Percentiles rank a stretch among this genome's conserved stretches.
Conservation (phyloP, 2,329 filamentous ascomycete genomes). For the Exophiala dermatitidis region DNA sequence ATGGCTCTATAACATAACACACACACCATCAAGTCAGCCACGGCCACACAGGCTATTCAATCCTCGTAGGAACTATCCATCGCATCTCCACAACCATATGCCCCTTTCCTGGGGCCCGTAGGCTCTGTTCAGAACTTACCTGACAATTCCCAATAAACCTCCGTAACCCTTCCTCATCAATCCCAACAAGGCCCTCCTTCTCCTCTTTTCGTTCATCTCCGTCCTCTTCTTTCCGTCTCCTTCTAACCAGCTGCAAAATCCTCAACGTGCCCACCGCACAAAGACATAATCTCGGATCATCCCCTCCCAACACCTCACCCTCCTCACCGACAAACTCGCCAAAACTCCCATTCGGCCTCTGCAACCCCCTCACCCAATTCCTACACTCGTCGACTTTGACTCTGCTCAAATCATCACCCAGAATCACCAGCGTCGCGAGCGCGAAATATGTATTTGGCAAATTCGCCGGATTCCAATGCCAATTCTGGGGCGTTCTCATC, state of each 20-base stretch:
- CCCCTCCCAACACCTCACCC: slow-evolving; percentile 46
- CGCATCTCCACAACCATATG: too few relatives aligned
- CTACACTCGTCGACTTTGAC: slow-evolving; percentile 64
- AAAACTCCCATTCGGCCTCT: slow-evolving; percentile 82
- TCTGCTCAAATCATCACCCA: slow-evolving; percentile 57
- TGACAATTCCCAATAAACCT: slow-evolving; percentile 62
- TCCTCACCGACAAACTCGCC: slow-evolving; percentile 65
- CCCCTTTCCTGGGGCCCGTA: too few relatives aligned
- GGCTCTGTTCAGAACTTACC: slow-evolving; percentile 32
- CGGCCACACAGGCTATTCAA: too few relatives aligned
- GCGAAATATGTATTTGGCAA: slow-evolving; percentile 87
- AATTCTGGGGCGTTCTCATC: slow-evolving; percentile 46
- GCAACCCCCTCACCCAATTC: slow-evolving; percentile 66
- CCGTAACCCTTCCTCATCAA: slow-evolving; percentile 64
- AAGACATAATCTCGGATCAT: slow-evolving; percentile 86
- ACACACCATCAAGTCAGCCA: too few relatives aligned
- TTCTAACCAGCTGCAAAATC: slow-evolving; percentile 48
- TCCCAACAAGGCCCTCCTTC: slow-evolving; percentile 58
- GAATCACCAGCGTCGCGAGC: slow-evolving; percentile 61
- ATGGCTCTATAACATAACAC: slow-evolving; percentile 52
- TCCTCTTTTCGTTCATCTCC: slow-evolving; percentile 30
- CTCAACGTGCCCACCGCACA: slow-evolving; percentile 74
- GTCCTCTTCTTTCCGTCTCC: too few relatives aligned
- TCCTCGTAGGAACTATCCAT: too few relatives aligned
- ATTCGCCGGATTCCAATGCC: slow-evolving; percentile 66